These are phyloP conservation scores for Colletotrichum melonis DNA, from an alignment of 2,329 filamentous ascomycete species.

Conservation along the genomic window DNA sequence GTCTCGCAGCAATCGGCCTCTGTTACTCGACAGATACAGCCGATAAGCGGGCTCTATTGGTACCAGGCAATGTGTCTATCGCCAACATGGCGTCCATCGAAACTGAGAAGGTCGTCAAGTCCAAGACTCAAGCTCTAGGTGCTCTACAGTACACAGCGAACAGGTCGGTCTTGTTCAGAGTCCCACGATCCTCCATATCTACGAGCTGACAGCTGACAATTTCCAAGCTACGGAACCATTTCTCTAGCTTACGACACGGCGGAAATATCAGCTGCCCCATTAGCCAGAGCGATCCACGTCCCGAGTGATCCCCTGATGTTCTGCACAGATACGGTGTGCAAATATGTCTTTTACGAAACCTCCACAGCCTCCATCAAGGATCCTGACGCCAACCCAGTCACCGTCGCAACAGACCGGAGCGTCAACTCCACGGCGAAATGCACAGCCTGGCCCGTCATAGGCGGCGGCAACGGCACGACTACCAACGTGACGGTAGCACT, in stretches of 20 bases:
- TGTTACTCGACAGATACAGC: conserved; percentile 55
- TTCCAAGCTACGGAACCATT: conserved; percentile 51
- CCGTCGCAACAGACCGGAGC: conserved; percentile 47
- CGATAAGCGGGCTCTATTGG: conserved; percentile 45
- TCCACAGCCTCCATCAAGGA: conserved; percentile 24
- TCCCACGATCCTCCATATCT: neutral
- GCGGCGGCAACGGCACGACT: conserved; percentile 45
- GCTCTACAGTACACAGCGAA: conserved; percentile 57
- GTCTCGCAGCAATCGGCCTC: conserved; percentile 54
- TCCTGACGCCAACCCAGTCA: conserved; percentile 33
- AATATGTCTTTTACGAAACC: conserved; percentile 52
- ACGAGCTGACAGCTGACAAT: neutral
- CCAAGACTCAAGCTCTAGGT: conserved; percentile 34
- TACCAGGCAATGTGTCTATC: conserved; percentile 48
- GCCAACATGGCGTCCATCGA: conserved; percentile 50
- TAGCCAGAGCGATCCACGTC: conserved; percentile 45
- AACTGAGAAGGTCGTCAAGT: conserved; percentile 43
- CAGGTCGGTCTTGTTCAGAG: conserved; percentile 40
- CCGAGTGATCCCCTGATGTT: conserved; percentile 42
- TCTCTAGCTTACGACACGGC: conserved; percentile 44
- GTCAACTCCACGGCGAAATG: conserved; percentile 46
- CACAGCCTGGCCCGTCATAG: conserved; percentile 43
- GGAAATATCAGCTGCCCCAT: conserved; percentile 37
- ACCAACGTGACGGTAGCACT: conserved; percentile 42
- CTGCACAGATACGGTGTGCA: conserved; percentile 37